A percentile compares a stretch with the other conserved stretches of the same genome.
Evolutionary conservation across 371 early-diverging fungal species (phyloP).

Genomic region (Mucor mucedo): DNA sequence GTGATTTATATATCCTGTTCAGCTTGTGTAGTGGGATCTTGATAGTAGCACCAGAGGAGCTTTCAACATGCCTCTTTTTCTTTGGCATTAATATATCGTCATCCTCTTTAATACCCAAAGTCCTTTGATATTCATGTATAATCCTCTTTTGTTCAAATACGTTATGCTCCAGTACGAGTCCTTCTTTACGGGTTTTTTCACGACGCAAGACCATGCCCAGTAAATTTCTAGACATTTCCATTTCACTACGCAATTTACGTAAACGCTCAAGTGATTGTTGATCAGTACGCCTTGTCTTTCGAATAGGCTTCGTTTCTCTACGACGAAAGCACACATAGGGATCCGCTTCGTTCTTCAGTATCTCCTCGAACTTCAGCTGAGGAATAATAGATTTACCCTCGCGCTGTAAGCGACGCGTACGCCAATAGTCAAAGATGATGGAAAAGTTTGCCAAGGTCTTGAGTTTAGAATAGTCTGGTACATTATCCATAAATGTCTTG

Average conservation of each 20-base stretch:
- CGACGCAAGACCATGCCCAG: slow-evolving; percentile 82
- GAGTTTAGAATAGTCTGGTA: slow-evolving; percentile 22
- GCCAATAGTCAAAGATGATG: slow-evolving; percentile 43
- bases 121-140: slow-evolving; percentile 61
- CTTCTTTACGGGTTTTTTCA: slow-evolving; percentile 76
- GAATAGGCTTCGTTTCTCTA: slow-evolving; percentile 85
- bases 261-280: slow-evolving; percentile 84
- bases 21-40: slow-evolving; percentile 39
- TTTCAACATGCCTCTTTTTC: slow-evolving; percentile 47
- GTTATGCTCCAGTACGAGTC: slow-evolving; percentile 68
- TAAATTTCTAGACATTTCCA: slow-evolving; percentile 76
- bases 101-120: slow-evolving; percentile 62
- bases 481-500: slow-evolving; percentile 16
- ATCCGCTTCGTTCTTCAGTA: slow-evolving; percentile 76
- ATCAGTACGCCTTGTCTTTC: slow-evolving; percentile 91
- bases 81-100: slow-evolving; percentile 47
- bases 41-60: slow-evolving; percentile 36
- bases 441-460: slow-evolving; percentile 9
- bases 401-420: slow-evolving; percentile 37
- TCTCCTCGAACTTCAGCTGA: slow-evolving; percentile 66
- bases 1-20: slow-evolving; percentile 25
- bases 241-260: slow-evolving; percentile 77
- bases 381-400: slow-evolving; percentile 67
- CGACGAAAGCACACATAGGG: slow-evolving; percentile 97
- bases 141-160: slow-evolving; percentile 62